Evolutionary conservation across 495 filamentous ascomycete species (phyloP), one percentile per base, ranked within the genome.

Genomic region (Penicillium paradoxum): DNA sequence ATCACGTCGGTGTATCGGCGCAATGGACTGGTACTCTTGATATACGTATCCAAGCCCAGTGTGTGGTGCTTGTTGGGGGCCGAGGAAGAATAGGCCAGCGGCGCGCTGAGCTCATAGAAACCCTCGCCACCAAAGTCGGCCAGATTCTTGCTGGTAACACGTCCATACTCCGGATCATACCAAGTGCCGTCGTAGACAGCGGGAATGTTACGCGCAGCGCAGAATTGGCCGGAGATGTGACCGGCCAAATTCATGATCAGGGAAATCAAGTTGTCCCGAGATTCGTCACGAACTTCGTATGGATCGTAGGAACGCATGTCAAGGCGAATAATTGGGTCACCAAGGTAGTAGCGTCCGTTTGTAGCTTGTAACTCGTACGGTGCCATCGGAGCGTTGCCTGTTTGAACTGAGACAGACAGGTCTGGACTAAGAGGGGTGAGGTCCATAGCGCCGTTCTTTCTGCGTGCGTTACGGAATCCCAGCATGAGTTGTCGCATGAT

Each of bases 21-120:
- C 7, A 98, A 75, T 2, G 93, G 93, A 56, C 85, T 90, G 2
- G 93, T 97, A 34, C 83, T 82, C 60, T 89, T 93, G 54, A 83
- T 73, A 63, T 96, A 96, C 33, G 82, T 72, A 40, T 83, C 71
- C 4, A 87, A 56, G 11, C 88, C 90, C 17, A 96, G 69, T 8
- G 76, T 64, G 27, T 73, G 69, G 59, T 88, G 79, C 15, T 72
- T 77, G 37, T 80, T 66, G 0, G 84, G 79, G 32, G 30, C 50
- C 37, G 79, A 64, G 51, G 72, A 80, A 11, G 78, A 76, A 43
- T 73, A 67, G 41, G 71, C 74, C 48, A 63, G 62, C 4, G 88
- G 89, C 27, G 69, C 54, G 10, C 62, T 63, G 15, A 70, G 46
- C 7, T 69, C 45, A 27, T 68, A 65, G 55, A 67, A 73, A 8